Base-by-base conservation (phyloP, 192 early-diverging fungal species). In the Geranomyces variabilis region DNA sequence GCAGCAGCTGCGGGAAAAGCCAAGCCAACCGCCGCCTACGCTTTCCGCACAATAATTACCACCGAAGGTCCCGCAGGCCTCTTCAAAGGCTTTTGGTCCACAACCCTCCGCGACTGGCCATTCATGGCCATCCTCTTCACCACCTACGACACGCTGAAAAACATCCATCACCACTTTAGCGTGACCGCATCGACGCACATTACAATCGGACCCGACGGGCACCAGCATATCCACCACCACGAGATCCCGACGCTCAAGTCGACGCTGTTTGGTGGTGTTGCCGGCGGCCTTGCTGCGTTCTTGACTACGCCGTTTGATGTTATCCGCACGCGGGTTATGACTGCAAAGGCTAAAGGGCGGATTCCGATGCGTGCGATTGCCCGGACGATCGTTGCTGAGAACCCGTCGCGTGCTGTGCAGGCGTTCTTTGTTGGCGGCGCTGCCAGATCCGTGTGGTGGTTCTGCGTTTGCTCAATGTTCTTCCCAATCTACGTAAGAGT, bases 51-150 rank as follows among this genome's bases (percentile, higher is more conserved):
- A 21, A 90, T 88, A 19, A 28, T 88, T 44, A 62, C 68, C 29
- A 77, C 81, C 17, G 85, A 90, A 74, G 91, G 91, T 31, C 77
- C 81, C 9, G 55, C 73, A 43, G 91, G 89, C 2, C 72, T 92
- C 30, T 91, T 90, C 79, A 70, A 83, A 6, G 91, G 91, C 0
- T 92, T 92, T 70, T 87, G 86, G 87, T 68, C 82, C 43, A 90
- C 88, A 19, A 88, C 89, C 3, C 84, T 84, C 4, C 76, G 91
- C 26, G 91, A 92, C 62, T 88, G 84, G 73, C 91, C 91, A 0
- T 92, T 92, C 83, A 92, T 92, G 91, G 79, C 88, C 21, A 91
- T 92, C 56, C 76, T 92, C 28, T 86, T 92, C 47, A 86, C 86
- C 14, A 88, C 88, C 19, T 92, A 92, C 58, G 91, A 92, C 53